A percentile compares a stretch with the other conserved stretches of the same genome.
Evolutionary conservation across 208 protist species (phyloP).

Genomic region (Trypanosomatidae sp.): DNA sequence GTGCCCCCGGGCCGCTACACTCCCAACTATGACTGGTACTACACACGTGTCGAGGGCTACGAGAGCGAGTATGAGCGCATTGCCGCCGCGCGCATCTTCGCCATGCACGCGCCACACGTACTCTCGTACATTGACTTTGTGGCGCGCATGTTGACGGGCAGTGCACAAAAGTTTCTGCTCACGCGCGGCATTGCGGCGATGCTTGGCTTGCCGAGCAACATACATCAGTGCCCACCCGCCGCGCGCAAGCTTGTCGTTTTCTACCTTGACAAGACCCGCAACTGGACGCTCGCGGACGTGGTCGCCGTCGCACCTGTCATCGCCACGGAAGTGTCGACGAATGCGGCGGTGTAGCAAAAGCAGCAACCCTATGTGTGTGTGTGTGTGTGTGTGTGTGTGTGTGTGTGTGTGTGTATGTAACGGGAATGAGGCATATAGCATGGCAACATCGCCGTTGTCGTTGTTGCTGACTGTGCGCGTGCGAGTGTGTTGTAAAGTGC

Average conservation of each 20-base stretch:
- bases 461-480: no score
- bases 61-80: constrained; percentile 65
- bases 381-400: no score
- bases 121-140: constrained; percentile 43
- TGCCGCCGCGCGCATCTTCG: constrained; percentile 48
- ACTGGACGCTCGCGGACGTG: constrained; percentile 56
- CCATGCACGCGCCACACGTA: constrained; percentile 22
- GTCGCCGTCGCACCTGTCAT: constrained; percentile 14
- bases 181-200: constrained; percentile 19
- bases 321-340: no score
- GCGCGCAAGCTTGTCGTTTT: constrained; percentile 56
- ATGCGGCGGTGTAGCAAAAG: no score
- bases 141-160: constrained; percentile 49
- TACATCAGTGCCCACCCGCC: constrained; percentile 33
- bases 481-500: no score
- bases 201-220: constrained; percentile 40
- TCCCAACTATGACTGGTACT: constrained; percentile 65
- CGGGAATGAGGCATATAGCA: no score
- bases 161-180: constrained; percentile 42
- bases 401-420: no score
- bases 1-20: constrained; percentile 53
- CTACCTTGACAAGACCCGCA: constrained; percentile 45
- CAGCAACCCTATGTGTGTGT: no score
- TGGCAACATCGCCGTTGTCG: no score
- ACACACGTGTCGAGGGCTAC: constrained; percentile 51